Evolutionary conservation across 305 asterid genomes (phyloP).

Genomic region (Fraxinus albicans): DNA sequence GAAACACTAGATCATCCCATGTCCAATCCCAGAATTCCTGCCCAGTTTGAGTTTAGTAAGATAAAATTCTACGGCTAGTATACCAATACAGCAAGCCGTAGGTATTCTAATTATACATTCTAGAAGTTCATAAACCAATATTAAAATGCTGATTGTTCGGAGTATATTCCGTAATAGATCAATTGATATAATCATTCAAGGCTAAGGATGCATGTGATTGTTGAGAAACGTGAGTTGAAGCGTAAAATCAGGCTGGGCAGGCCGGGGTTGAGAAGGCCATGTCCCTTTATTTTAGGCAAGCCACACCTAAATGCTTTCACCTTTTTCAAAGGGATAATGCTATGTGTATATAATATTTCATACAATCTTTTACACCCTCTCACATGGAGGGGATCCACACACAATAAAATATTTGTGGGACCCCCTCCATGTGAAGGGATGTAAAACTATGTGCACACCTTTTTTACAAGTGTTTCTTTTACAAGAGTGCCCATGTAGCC

Average conservation of each 20-base stretch:
- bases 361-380: no score
- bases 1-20: slow-evolving; percentile 51
- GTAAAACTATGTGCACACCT: no score
- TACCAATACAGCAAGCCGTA: not conserved
- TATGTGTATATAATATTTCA: no score
- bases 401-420: no score
- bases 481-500: not conserved
- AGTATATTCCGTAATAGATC: not conserved
- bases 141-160: not conserved
- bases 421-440: no score
- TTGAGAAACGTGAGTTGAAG: not conserved
- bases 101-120: not conserved
- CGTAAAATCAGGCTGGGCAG: not conserved
- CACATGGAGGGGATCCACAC: no score
- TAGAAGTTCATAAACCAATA: not conserved
- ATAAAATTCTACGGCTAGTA: not conserved
- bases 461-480: not conserved
- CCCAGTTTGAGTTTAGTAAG: not conserved
- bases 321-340: not conserved
- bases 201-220: not conserved
- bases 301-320: not conserved
- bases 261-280: not conserved
- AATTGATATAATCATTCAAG: not conserved
- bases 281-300: not conserved
- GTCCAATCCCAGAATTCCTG: slow-evolving; percentile 68